Conservation (phyloP, 345 rosid genomes). For the Hibiscus trionum region DNA sequence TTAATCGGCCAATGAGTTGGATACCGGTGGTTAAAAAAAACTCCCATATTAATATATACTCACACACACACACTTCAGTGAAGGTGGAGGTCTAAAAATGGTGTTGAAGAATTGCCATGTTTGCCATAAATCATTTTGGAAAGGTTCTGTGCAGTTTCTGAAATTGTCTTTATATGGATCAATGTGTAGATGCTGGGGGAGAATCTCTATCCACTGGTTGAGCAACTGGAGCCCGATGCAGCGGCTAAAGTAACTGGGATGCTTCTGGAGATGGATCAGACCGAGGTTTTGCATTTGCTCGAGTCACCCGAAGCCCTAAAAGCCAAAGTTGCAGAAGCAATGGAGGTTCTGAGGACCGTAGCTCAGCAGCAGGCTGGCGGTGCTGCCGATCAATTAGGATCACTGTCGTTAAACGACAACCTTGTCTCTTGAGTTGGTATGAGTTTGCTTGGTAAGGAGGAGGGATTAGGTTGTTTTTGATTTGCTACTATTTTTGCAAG, state of each 20-base stretch:
- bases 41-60: background rate
- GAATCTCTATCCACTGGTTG: constrained; percentile 88
- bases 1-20: no score
- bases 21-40: no score
- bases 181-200: constrained; percentile 76
- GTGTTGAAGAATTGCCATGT: no score
- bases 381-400: constrained; percentile 58
- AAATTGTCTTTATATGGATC: background rate
- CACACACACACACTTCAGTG: no score
- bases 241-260: constrained; percentile 97
- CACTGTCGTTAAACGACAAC: constrained; percentile 58
- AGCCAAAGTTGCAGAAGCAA: constrained; percentile 84
- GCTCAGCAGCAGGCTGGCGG: constrained; percentile 56
- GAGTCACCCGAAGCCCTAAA: constrained; percentile 91
- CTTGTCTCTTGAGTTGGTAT: constrained; percentile 37
- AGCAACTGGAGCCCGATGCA: constrained; percentile 75
- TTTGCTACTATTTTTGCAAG: background rate
- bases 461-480: background rate
- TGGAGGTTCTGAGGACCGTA: constrained; percentile 83
- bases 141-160: background rate
- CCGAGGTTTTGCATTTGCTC: constrained; percentile 84
- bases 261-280: constrained; percentile 97
- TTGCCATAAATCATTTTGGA: no score
- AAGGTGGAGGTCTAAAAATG: no score
- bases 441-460: no score